phyloP scores from a whole-genome alignment of 768 basidiomycete species.

The Sistotremastrum suecicum region DNA sequence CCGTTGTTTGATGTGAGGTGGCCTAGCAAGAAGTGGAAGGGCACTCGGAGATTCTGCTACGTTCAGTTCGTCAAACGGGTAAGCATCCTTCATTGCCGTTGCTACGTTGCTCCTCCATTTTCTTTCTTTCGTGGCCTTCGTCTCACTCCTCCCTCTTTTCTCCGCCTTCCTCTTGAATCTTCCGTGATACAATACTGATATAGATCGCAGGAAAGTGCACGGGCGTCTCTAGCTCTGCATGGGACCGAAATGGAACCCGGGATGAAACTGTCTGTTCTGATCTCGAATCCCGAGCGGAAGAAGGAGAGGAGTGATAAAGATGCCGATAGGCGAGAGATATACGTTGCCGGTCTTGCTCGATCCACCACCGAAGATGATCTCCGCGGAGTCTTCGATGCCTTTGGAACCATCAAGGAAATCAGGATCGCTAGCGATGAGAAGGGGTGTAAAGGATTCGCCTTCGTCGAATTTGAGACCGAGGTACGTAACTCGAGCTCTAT shows the following conservation, averaged over 20 bases:
- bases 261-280: constrained; percentile 55
- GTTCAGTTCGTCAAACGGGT: constrained; percentile 83
- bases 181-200: background rate
- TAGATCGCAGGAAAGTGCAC: constrained; percentile 44
- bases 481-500: constrained; percentile 26
- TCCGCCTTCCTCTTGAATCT: too few species aligned
- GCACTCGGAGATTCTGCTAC: constrained; percentile 84
- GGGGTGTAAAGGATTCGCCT: constrained; percentile 77
- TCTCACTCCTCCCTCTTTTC: background rate
- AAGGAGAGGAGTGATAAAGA: constrained; percentile 83
- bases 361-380: constrained; percentile 69
- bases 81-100: constrained; percentile 15
- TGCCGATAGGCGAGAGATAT: constrained; percentile 73
- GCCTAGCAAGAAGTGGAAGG: constrained; percentile 97
- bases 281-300: constrained; percentile 84
- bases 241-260: constrained; percentile 60
- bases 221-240: constrained; percentile 68
- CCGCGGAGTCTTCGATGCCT: constrained; percentile 61
- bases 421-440: constrained; percentile 63
- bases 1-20: constrained; percentile 88
- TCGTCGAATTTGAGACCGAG: constrained; percentile 80
- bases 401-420: constrained; percentile 69
- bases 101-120: background rate
- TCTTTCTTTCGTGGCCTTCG: background rate
- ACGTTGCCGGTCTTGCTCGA: constrained; percentile 74